phyloP scores from a whole-genome alignment of 2,329 filamentous ascomycete genomes.

The Parascedosporium putredinis region DNA sequence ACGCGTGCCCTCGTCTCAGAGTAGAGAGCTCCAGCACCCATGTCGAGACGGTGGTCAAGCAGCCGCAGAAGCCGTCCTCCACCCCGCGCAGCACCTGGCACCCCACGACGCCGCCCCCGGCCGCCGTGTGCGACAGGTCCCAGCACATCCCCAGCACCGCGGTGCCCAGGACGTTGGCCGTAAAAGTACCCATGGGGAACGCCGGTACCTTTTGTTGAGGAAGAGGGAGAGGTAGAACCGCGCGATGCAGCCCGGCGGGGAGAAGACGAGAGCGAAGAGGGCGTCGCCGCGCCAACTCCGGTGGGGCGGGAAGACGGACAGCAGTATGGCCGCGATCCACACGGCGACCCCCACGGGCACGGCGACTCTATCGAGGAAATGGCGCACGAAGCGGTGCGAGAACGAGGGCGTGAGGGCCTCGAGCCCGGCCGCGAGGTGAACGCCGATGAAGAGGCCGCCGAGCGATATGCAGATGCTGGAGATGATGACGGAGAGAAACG shows the following conservation, averaged over 20 bases:
- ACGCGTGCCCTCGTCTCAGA: conserved; percentile 44
- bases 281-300: conserved; percentile 66
- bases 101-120: conserved; percentile 44
- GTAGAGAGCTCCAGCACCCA: conserved; percentile 52
- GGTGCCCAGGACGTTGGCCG: conserved; percentile 70
- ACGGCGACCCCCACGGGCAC: conserved; percentile 58
- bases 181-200: conserved; percentile 82
- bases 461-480: conserved; percentile 62
- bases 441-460: conserved; percentile 58
- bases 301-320: conserved; percentile 62
- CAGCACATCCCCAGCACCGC: conserved; percentile 64
- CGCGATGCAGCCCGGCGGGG: conserved; percentile 65
- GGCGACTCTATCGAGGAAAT: conserved; percentile 50
- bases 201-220: conserved; percentile 57
- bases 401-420: conserved; percentile 50
- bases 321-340: conserved; percentile 68
- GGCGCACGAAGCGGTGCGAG: conserved; percentile 44
- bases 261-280: conserved; percentile 70
- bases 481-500: conserved; percentile 64
- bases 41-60: conserved; percentile 56
- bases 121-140: conserved; percentile 61
- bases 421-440: conserved; percentile 59
- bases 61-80: conserved; percentile 59
- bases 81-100: conserved; percentile 60
- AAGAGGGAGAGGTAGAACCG: conserved; percentile 63